Evolutionary conservation across 2,329 filamentous ascomycete species (phyloP).

Genomic region (Talaromyces sp.): DNA sequence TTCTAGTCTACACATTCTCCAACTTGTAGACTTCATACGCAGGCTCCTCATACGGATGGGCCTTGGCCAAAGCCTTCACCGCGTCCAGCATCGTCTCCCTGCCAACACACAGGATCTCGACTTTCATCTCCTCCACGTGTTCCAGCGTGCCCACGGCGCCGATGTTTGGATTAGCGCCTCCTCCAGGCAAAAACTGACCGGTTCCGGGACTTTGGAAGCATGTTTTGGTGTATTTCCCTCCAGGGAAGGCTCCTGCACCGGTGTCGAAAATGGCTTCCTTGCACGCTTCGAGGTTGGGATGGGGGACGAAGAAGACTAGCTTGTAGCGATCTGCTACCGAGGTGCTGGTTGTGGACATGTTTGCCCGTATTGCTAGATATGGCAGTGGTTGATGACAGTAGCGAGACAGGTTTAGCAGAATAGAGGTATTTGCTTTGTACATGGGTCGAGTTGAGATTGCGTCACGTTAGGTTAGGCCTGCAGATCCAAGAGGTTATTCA

Average conservation of each 20-base stretch:
- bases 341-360: constrained; percentile 20
- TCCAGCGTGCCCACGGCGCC: constrained; percentile 36
- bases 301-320: constrained; percentile 42
- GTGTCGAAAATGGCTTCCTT: constrained; percentile 40
- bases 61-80: constrained; percentile 36
- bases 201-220: constrained; percentile 38
- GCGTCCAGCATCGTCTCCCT: constrained; percentile 33
- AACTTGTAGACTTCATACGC: constrained; percentile 42
- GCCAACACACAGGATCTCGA: constrained; percentile 41
- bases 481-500: neutral
- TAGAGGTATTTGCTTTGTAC: neutral
- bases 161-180: constrained; percentile 37
- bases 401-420: neutral
- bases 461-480: neutral
- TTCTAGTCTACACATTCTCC: constrained; percentile 30
- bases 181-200: constrained; percentile 39
- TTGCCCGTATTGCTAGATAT: constrained; percentile 3
- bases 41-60: constrained; percentile 45
- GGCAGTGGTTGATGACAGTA: neutral
- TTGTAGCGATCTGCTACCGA: constrained; percentile 31
- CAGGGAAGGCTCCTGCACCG: constrained; percentile 39
- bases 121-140: constrained; percentile 38
- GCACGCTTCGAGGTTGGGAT: constrained; percentile 32
- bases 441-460: neutral
- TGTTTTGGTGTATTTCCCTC: constrained; percentile 36